Evolutionary conservation across 768 basidiomycete species (phyloP).

Genomic region (Leucosporidium creatinivorum): DNA sequence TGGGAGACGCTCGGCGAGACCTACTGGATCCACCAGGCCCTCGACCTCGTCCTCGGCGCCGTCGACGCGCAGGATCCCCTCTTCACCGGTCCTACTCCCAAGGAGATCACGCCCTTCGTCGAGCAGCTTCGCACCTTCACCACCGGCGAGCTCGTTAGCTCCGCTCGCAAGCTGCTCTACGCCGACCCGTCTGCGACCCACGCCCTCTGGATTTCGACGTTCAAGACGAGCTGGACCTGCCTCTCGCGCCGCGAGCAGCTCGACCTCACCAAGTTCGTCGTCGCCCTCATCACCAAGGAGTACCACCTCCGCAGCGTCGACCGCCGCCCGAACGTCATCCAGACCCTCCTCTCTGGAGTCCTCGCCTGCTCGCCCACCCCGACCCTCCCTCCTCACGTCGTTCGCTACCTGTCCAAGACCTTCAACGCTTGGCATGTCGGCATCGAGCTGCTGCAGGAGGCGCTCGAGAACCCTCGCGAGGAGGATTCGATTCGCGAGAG

Average conservation of each 20-base stretch:
- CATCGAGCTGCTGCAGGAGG: constrained; percentile 71
- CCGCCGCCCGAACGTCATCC: constrained; percentile 81
- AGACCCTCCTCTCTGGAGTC: constrained; percentile 76
- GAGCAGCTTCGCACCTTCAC: constrained; percentile 27
- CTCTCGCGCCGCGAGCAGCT: constrained; percentile 79
- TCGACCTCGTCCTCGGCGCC: constrained; percentile 81
- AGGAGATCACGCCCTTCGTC: constrained; percentile 9
- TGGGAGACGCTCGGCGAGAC: constrained; percentile 90
- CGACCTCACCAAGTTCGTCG: constrained; percentile 81
- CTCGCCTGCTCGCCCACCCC: constrained; percentile 71
- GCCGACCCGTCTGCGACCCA: constrained; percentile 70
- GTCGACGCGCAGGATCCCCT: constrained; percentile 44
- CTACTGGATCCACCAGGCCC: constrained; percentile 87
- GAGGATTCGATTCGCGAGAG: constrained; percentile 72
- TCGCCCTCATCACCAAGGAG: constrained; percentile 82
- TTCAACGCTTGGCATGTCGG: constrained; percentile 93
- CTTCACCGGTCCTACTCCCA: constrained; percentile 13
- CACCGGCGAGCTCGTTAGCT: constrained; percentile 55
- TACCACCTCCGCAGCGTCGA: constrained; percentile 85
- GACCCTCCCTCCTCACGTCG: constrained; percentile 81
- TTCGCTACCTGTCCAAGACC: constrained; percentile 93
- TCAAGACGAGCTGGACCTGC: constrained; percentile 76
- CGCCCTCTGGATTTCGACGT: constrained; percentile 77
- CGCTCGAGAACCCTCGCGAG: constrained; percentile 57
- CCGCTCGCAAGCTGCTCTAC: constrained; percentile 74